These are phyloP conservation scores for Candida loeiensis DNA, from an alignment of 805 yeast species.

Conservation along the genomic window DNA sequence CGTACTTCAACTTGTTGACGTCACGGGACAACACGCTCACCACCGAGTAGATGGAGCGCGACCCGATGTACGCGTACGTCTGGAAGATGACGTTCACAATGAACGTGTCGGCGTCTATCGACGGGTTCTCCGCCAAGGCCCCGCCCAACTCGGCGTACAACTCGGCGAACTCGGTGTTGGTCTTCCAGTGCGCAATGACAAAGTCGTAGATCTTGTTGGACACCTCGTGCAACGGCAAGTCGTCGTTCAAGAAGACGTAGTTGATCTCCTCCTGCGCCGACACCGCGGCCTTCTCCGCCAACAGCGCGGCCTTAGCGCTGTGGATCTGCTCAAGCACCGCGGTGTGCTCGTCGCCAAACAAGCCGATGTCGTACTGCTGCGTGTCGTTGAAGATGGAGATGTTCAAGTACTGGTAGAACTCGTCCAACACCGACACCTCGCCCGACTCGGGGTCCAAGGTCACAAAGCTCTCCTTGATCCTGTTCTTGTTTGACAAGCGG, in stretches of 20 bases:
- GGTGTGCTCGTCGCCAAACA: slow-evolving; percentile 33
- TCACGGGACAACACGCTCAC: slow-evolving; percentile 41
- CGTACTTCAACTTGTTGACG: slow-evolving; percentile 35
- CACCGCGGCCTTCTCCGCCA: slow-evolving; percentile 17
- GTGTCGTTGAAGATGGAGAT: slow-evolving; percentile 30
- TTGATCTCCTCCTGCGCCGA: slow-evolving; percentile 39
- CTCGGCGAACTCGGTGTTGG: slow-evolving; percentile 34
- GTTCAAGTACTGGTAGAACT: slow-evolving; percentile 38
- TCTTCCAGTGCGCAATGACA: slow-evolving; percentile 37
- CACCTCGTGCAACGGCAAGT: slow-evolving; percentile 34
- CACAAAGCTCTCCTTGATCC: slow-evolving; percentile 65
- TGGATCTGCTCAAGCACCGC: slow-evolving; percentile 25
- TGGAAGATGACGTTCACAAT: slow-evolving; percentile 63
- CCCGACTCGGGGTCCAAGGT: slow-evolving; percentile 25
- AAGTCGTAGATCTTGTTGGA: slow-evolving; percentile 41
- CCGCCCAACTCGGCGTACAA: slow-evolving; percentile 29
- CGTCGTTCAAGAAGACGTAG: slow-evolving; percentile 33
- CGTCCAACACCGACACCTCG: slow-evolving; percentile 32
- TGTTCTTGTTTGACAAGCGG: slow-evolving; percentile 70
- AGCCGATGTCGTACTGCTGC: slow-evolving; percentile 31
- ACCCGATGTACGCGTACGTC: slow-evolving; percentile 75
- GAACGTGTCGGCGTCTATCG: slow-evolving; percentile 29
- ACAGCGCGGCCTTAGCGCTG: slow-evolving; percentile 21
- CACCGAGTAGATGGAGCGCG: slow-evolving; percentile 68
- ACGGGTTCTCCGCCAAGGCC: slow-evolving; percentile 16